Conservation (phyloP, 1,139 yeast genomes). For the Candida tropicalis region DNA sequence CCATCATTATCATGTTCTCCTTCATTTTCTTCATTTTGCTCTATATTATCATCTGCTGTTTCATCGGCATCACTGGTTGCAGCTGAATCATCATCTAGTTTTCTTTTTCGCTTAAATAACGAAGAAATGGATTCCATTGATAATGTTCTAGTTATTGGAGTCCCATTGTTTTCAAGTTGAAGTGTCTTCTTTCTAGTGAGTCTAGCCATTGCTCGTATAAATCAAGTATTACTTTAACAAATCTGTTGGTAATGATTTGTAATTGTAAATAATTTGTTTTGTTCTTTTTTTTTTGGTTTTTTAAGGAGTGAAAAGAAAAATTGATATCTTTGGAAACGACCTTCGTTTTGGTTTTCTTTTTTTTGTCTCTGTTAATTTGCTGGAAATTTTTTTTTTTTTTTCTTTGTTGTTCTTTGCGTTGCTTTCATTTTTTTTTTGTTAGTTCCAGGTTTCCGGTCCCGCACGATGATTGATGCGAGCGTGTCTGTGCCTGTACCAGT, state of each 20-base stretch:
- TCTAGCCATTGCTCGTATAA: constrained; percentile 10
- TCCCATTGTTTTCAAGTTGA: constrained; percentile 10
- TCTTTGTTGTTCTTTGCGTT: neutral
- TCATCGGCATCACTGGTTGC: constrained; percentile 1
- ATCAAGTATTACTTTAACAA: no score
- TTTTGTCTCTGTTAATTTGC: neutral
- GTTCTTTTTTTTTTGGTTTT: no score
- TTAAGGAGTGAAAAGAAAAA: neutral
- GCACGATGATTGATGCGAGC: no score
- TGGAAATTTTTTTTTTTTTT: neutral
- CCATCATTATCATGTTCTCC: constrained; percentile 16
- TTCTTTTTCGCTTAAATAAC: constrained; percentile 38
- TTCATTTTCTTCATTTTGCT: constrained; percentile 22
- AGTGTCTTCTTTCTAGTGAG: constrained; percentile 12
- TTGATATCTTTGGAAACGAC: constrained; percentile 5
- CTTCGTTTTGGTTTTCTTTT: no score
- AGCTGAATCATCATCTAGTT: constrained; percentile 16
- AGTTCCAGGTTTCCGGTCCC: no score
- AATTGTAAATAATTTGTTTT: no score
- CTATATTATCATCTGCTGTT: constrained; percentile 9
- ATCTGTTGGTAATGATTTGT: neutral
- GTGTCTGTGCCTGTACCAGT: no score
- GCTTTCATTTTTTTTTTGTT: no score
- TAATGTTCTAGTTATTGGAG: constrained; percentile 33
- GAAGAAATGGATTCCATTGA: constrained; percentile 46